Conservation (phyloP, 306 rosid species). For the Cucurbita ficifolia region DNA sequence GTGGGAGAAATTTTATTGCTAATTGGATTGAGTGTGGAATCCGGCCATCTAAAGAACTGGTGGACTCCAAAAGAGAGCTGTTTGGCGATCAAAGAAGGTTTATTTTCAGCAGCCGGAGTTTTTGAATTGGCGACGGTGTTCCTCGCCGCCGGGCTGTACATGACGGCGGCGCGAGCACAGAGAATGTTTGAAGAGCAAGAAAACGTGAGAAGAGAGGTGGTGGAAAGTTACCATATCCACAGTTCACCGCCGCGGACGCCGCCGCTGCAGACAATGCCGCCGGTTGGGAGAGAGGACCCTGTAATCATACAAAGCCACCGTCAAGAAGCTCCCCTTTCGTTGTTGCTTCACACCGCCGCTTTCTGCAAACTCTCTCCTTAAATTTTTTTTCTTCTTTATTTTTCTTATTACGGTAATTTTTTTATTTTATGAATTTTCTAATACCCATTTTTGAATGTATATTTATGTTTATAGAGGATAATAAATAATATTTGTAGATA, state of each 20-base stretch:
- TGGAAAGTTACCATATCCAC: slow-evolving; percentile 38
- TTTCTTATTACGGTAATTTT: no score
- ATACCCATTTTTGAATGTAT: no score
- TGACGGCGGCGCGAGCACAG: slow-evolving; percentile 54
- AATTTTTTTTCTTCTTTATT: neutral
- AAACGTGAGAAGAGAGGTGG: slow-evolving; percentile 33
- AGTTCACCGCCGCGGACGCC: slow-evolving; percentile 65
- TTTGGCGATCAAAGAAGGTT: slow-evolving; percentile 38
- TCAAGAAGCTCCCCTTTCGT: slow-evolving; percentile 3
- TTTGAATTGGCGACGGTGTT: slow-evolving; percentile 58
- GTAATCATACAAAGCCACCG: slow-evolving; percentile 18
- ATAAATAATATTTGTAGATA: no score
- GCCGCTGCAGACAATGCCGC: slow-evolving; percentile 13
- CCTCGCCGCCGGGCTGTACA: slow-evolving; percentile 52
- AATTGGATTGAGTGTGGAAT: slow-evolving; percentile 65
- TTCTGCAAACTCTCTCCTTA: slow-evolving; percentile 21
- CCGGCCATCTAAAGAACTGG: slow-evolving; percentile 80
- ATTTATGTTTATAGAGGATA: no score
- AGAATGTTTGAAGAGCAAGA: slow-evolving; percentile 33
- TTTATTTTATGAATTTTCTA: no score
- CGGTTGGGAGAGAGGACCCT: slow-evolving; percentile 56
- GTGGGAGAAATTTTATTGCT: slow-evolving; percentile 70
- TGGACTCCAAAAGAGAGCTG: slow-evolving; percentile 37
- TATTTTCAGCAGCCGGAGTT: slow-evolving; percentile 68
- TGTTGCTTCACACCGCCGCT: slow-evolving; percentile 18